Conservation (phyloP, 371 early-diverging fungal genomes). For the Mucor irregularis region DNA sequence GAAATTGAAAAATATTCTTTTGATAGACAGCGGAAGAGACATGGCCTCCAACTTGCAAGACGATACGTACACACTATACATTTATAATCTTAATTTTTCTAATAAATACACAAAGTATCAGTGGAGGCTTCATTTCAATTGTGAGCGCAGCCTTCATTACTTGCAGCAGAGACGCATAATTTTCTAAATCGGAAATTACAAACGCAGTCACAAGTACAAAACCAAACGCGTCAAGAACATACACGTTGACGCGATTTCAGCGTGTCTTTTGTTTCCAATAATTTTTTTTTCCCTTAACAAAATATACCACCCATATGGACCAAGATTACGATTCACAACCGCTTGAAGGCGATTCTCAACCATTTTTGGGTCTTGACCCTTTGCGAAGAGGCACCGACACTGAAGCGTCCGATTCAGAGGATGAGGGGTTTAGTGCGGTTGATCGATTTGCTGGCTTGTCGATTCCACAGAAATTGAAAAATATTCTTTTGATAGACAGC, state of each 20-base stretch:
- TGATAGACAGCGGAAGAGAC: not conserved
- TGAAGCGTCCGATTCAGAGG: constrained; percentile 17
- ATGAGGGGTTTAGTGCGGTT: constrained; percentile 11
- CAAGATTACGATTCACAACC: no score
- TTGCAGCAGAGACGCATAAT: no score
- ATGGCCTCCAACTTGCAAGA: not conserved
- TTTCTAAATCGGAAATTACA: no score
- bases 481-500: constrained; percentile 1
- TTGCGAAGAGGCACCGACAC: not conserved
- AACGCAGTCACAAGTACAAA: no score
- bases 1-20: constrained; percentile 11
- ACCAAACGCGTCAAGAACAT: not conserved
- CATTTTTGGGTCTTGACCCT: not conserved
- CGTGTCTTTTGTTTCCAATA: not conserved
- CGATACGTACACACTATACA: no score
- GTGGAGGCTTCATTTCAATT: no score
- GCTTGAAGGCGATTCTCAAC: no score
- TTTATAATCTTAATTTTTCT: no score
- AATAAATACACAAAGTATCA: no score
- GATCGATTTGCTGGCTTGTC: constrained; percentile 5
- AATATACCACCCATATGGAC: no score
- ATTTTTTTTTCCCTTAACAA: not conserved
- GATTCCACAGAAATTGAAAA: constrained; percentile 10
- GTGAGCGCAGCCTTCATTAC: no score
- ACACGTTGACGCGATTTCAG: not conserved